A percentile compares a stretch with the other conserved stretches of the same genome.
phyloP scores from a whole-genome alignment of 202 grass and related monocot species.

The Musa balbisiana region DNA sequence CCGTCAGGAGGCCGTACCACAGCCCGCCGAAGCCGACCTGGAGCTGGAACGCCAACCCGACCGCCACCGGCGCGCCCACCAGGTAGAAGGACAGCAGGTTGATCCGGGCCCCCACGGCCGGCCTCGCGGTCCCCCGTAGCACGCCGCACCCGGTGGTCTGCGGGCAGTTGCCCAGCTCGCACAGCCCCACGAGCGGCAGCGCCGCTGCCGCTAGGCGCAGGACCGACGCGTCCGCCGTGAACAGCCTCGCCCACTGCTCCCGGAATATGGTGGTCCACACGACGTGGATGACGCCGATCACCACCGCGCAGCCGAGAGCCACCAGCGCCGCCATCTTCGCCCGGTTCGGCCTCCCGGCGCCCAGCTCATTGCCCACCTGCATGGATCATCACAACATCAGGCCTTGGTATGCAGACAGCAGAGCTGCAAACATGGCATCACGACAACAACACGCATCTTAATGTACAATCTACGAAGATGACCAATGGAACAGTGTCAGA shows the following conservation, averaged over 20 bases:
- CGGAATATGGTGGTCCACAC: slow-evolving; percentile 43
- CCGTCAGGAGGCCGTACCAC: slow-evolving; percentile 76
- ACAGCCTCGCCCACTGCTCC: slow-evolving; percentile 48
- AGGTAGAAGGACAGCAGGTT: slow-evolving; percentile 94
- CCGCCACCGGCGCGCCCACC: slow-evolving; percentile 66
- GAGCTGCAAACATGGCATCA: not conserved
- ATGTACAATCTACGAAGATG: not conserved
- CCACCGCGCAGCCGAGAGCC: slow-evolving; percentile 51
- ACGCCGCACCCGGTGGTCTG: slow-evolving; percentile 83
- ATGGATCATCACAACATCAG: not conserved
- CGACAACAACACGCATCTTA: not conserved
- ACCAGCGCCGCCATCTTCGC: slow-evolving; percentile 65
- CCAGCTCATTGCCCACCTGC: slow-evolving; percentile 92
- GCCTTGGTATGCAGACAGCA: not conserved
- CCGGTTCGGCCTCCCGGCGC: slow-evolving; percentile 53
- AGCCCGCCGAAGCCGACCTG: slow-evolving; percentile 51
- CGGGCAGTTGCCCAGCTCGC: slow-evolving; percentile 95
- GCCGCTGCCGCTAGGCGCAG: slow-evolving; percentile 49
- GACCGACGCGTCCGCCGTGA: slow-evolving; percentile 48
- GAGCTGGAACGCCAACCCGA: slow-evolving; percentile 47
- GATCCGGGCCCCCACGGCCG: slow-evolving; percentile 65
- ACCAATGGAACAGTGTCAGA: not conserved
- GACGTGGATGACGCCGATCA: slow-evolving; percentile 45
- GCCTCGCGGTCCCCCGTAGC: slow-evolving; percentile 68
- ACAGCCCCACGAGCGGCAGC: slow-evolving; percentile 76